Conservation (phyloP, 2,329 filamentous ascomycete genomes). For the Tolypocladium tundrense region DNA sequence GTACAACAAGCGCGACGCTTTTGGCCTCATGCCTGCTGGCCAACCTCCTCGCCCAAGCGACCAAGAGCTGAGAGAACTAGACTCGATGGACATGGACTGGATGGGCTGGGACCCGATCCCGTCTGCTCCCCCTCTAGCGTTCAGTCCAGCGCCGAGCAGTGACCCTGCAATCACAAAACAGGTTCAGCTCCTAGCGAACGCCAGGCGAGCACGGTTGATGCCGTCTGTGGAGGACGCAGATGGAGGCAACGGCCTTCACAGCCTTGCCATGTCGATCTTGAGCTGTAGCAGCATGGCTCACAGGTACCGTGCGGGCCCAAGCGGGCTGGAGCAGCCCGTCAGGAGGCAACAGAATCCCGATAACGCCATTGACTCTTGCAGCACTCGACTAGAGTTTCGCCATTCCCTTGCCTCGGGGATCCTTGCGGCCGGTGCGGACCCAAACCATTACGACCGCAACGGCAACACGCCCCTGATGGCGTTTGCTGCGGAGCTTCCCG, state of each 20-base stretch:
- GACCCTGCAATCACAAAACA: constrained; percentile 7
- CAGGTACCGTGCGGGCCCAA: constrained; percentile 16
- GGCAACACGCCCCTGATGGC: constrained; percentile 47
- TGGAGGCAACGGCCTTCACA: constrained; percentile 48
- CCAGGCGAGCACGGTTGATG: constrained; percentile 7
- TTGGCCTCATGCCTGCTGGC: constrained; percentile 22
- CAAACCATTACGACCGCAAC: constrained; percentile 40
- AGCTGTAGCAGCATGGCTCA: constrained; percentile 26
- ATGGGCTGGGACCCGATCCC: constrained; percentile 2
- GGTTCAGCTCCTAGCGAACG: constrained; percentile 11
- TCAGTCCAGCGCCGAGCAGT: constrained; percentile 1
- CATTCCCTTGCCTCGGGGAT: constrained; percentile 16
- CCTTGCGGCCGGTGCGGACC: constrained; percentile 29
- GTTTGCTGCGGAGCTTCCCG: constrained; percentile 38
- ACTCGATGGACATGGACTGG: not conserved
- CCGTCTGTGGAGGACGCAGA: constrained; percentile 19
- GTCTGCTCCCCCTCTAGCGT: constrained; percentile 2
- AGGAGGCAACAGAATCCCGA: constrained; percentile 11
- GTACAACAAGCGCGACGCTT: constrained; percentile 37
- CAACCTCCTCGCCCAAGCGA: not conserved
- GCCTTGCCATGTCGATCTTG: constrained; percentile 44
- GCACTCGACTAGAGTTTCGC: constrained; percentile 17
- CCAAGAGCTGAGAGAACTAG: constrained; percentile 1
- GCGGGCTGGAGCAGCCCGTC: constrained; percentile 1
- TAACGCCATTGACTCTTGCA: constrained; percentile 23